Base-by-base conservation (phyloP, 2,329 filamentous ascomycete genomes). In the Alternaria sp. region DNA sequence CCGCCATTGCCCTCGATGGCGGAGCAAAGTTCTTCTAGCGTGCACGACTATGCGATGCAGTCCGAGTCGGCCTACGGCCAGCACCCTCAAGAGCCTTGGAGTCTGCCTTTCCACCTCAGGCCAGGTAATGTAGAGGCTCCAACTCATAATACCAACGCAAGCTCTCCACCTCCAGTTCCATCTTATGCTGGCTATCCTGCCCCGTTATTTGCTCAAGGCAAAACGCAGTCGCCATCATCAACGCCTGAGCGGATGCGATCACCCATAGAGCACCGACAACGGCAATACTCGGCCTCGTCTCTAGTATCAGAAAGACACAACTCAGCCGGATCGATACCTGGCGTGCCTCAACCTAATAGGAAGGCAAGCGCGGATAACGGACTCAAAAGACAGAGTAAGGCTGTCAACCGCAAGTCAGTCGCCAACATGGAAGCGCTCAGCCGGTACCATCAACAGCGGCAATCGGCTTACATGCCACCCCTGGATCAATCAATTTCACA, bases 401-500 rank as follows among this genome's bases (percentile, higher is more conserved):
- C 54, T 34, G 26, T 57, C 6, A 56, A 52, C 26, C 46, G 55
- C 3, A 54, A 39, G 38, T 51, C 65, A 8, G 20, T 57, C 24
- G 38, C 57, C 5, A 66, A 61, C 16, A 12, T 59, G 30, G 64
- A 63, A 26, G 8, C 53, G 1, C 20, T 46, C 11, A 59, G 58
- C 30, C 42, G 62, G 6, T 62, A 65, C 24, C 66, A 66, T 12
- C 42, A 58, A 34, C 56, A 68, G 39, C 63, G 56, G 9, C 62
- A 67, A 20, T 20, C 58, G 32, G 54, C 52, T 18, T 54, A 53
- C 34, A 42, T 30, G 41, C 42, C 20, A 44, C 32, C 51, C 1
- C 36, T 58, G 4, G 53, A 63, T 41, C 48, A 54, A 56, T 56
- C 47, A 3, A 59, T 44, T 1, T 46, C 49, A 12, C 51, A 51